Evolutionary conservation across 495 filamentous ascomycete genomes (phyloP), one percentile per base, ranked within the genome.

Genomic region (Xylaria flabelliformis): DNA sequence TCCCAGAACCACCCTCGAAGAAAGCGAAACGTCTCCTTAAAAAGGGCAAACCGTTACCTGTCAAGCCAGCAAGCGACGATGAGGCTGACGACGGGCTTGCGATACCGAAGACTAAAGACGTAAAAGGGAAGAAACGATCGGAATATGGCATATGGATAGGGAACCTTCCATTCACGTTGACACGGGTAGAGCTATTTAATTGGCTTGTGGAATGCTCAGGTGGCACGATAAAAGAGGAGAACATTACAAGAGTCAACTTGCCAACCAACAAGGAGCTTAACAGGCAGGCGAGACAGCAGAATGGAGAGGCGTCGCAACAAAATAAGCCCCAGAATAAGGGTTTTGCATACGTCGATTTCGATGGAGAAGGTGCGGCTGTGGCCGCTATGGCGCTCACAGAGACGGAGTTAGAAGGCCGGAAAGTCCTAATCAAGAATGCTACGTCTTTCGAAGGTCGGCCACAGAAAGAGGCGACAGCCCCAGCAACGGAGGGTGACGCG

Each of bases 331-430:
- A 81, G 73, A 88, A 98, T 82, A 93, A 90, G 77, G 97, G 96
- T 8, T 99, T 97, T 78, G 97, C 97, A 67, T 98, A 98, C 75
- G 90, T 99, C 66, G 97, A 99, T 77, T 97, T 99, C 77, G 84
- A 89, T 15, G 90, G 80, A n/a, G 76, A 87, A 39, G 86, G 88
- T 24, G 90, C 89, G n/a, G 82, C 92, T 73, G 81, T 90, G 0
- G 87, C 91, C 36, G 94, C 93, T 41, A 81, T 98, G 72, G 90
- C 86, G 0, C 83, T 97, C 64, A 94, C 90, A 19, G 97, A 99
- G 79, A 91, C 90, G 48, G 86, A 95, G 71, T 78, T 97, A 50
- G 76, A 83, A 53, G 91, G 93, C 4, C 90, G 96, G 50, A 89
- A 90, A 55, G 89, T 98, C 17, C 83, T 99, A 71, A 97, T 99